A percentile compares a stretch with the other conserved stretches of the same genome.
These are phyloP conservation scores for Omphalea diandra DNA, from an alignment of 441 rosid genomes.

Conservation along the genomic window DNA sequence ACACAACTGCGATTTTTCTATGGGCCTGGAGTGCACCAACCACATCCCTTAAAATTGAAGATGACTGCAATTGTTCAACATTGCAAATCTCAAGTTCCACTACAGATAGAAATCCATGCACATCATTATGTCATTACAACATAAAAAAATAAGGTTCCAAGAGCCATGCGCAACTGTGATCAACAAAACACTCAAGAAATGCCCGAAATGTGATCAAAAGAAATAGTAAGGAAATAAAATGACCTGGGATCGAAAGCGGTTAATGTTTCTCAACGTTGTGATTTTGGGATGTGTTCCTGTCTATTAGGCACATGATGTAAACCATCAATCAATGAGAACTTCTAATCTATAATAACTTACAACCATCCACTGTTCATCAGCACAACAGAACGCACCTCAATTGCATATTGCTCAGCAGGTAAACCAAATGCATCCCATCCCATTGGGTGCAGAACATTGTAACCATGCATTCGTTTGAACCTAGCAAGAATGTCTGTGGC, in stretches of 20 bases:
- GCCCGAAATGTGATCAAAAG: no score
- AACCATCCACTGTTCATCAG: slow-evolving; percentile 11
- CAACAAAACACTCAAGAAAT: slow-evolving; percentile 7
- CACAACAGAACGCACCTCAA: slow-evolving; percentile 49
- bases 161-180: background rate
- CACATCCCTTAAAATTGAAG: background rate
- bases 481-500: slow-evolving; percentile 93
- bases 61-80: background rate
- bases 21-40: background rate
- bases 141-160: background rate
- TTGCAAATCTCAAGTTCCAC: background rate
- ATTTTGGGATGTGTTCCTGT: slow-evolving; percentile 94
- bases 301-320: slow-evolving; percentile 39
- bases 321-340: slow-evolving; percentile 20
- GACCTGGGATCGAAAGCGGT: slow-evolving; percentile 81
- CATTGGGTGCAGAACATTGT: slow-evolving; percentile 94
- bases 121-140: background rate
- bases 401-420: slow-evolving; percentile 98
- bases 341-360: slow-evolving; percentile 4
- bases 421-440: slow-evolving; percentile 99
- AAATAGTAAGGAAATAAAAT: slow-evolving; percentile 18
- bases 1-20: background rate
- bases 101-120: background rate
- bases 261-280: slow-evolving; percentile 87
- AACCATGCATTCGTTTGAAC: slow-evolving; percentile 89